phyloP scores from a whole-genome alignment of 2,329 filamentous ascomycete species.

The Fusarium oligoseptatum region DNA sequence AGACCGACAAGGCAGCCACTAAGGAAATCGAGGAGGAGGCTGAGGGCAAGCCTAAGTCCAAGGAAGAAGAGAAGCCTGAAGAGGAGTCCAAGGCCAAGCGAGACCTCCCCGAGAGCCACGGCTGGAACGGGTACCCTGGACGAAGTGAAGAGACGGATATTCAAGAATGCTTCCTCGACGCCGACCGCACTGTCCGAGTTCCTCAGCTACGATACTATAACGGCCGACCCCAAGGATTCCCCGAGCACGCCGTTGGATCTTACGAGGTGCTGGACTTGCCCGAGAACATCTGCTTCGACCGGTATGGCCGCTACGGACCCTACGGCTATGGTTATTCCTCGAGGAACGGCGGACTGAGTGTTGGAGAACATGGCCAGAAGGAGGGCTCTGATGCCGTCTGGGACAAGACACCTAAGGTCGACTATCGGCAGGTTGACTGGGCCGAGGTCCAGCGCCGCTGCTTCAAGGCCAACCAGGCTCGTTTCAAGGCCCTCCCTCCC shows the following conservation, averaged over 20 bases:
- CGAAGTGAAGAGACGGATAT: conserved; percentile 64
- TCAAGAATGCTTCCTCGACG: conserved; percentile 84
- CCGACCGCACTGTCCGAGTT: conserved; percentile 71
- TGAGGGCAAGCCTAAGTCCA: conserved; percentile 19
- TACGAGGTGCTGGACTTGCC: conserved; percentile 83
- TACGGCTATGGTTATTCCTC: conserved; percentile 91
- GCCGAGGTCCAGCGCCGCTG: conserved; percentile 82
- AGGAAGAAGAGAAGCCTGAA: conserved; percentile 14
- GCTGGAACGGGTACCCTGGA: conserved; percentile 52
- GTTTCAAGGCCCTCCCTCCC: conserved; percentile 69
- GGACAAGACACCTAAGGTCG: conserved; percentile 77
- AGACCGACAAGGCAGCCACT: conserved; percentile 35
- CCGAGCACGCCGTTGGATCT: conserved; percentile 87
- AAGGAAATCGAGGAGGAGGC: conserved; percentile 34
- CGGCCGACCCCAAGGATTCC: conserved; percentile 86
- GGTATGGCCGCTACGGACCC: conserved; percentile 87
- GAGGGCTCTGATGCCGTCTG: conserved; percentile 87
- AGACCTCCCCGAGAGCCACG: conserved; percentile 47
- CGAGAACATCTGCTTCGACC: conserved; percentile 92
- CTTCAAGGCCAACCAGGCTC: conserved; percentile 75
- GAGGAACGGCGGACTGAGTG: conserved; percentile 82
- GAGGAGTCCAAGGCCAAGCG: conserved; percentile 35
- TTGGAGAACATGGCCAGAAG: conserved; percentile 86
- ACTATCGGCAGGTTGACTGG: conserved; percentile 85
- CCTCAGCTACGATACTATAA: conserved; percentile 80